Percentiles rank a stretch among this genome's conserved stretches.
These are phyloP conservation scores for Moesziomyces antarcticus DNA, from an alignment of 1,284 basidiomycete species.

Conservation along the genomic window DNA sequence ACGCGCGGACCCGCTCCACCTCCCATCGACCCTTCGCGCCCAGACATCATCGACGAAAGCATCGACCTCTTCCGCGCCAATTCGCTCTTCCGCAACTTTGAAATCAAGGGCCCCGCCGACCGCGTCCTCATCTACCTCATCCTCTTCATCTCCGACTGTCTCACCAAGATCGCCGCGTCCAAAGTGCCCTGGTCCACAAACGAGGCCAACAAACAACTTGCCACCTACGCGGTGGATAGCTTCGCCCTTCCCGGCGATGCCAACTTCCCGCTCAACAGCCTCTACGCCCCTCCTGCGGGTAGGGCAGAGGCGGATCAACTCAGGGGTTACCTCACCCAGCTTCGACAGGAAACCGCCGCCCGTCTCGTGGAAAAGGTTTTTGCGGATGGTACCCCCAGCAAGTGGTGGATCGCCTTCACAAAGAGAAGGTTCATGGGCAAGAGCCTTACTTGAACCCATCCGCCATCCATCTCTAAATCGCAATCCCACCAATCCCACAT, in stretches of 20 bases:
- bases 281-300: slow-evolving; percentile 84
- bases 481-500: neutral
- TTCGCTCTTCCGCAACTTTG: slow-evolving; percentile 98
- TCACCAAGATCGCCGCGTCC: slow-evolving; percentile 71
- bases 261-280: slow-evolving; percentile 89
- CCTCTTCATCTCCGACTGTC: slow-evolving; percentile 96
- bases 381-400: slow-evolving; percentile 87
- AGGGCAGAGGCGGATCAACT: slow-evolving; percentile 89
- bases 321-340: slow-evolving; percentile 89
- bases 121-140: slow-evolving; percentile 96
- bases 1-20: slow-evolving; percentile 88
- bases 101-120: slow-evolving; percentile 97
- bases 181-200: slow-evolving; percentile 69
- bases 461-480: no score
- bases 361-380: slow-evolving; percentile 90
- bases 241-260: slow-evolving; percentile 96
- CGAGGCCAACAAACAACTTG: slow-evolving; percentile 88
- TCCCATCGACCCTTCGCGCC: slow-evolving; percentile 78
- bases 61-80: slow-evolving; percentile 98
- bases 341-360: slow-evolving; percentile 87
- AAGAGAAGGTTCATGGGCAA: slow-evolving; percentile 68
- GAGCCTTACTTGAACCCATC: slow-evolving; percentile 43
- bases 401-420: slow-evolving; percentile 99
- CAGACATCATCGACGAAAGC: slow-evolving; percentile 95
- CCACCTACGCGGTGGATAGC: slow-evolving; percentile 86